Evolutionary conservation across 192 early-diverging fungal genomes (phyloP), one percentile per base, ranked within the genome.

Genomic region (Coemansia sp.): DNA sequence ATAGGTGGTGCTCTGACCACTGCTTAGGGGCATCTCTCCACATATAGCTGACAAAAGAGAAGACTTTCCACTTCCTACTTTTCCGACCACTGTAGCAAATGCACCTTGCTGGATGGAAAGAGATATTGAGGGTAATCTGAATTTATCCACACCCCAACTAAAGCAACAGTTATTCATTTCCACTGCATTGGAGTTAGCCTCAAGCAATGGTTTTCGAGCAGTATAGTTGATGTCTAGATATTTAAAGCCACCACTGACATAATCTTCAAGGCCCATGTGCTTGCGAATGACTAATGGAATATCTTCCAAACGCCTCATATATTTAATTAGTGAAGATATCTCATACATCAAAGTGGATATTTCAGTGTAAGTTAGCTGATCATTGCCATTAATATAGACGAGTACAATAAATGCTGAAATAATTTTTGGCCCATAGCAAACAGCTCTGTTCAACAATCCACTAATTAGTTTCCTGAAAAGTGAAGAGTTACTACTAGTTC

Each of bases 11-110:
- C 92, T 89, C 1, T 82, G 64, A 9, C 91, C 92, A 11, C 44
- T 60, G 6, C 73, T 40, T 56, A 86, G 81, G 53, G 89, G 87
- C 88, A 94, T 95, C 70, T 98, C 94, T 4, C 80, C 77, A 38
- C 76, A 70, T 11, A 86, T 54, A 16, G 77, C 82, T 6, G 73
- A 78, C 12, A 84, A 23, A 11, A 86, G 56, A 0, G 85, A 86
- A 0, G 83, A 81, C 57, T 86, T 86, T 5, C 84, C 85, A 33
- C 70, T 70, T 19, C 85, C 85, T 3, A 85, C 75, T 24, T 66
- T 71, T 10, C 85, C 85, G 0, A 82, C 67, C 6, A 86, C 65
- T 4, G 75, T 76, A 12, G 72, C 71, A 58, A 62, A 69, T 19
- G 51, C 48, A 9, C 67, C 67, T 21, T 10, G 22, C 10, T 71